These are phyloP conservation scores for Tetradesmus obliquus DNA, from an alignment of 139 green algal species.

Conservation along the genomic window DNA sequence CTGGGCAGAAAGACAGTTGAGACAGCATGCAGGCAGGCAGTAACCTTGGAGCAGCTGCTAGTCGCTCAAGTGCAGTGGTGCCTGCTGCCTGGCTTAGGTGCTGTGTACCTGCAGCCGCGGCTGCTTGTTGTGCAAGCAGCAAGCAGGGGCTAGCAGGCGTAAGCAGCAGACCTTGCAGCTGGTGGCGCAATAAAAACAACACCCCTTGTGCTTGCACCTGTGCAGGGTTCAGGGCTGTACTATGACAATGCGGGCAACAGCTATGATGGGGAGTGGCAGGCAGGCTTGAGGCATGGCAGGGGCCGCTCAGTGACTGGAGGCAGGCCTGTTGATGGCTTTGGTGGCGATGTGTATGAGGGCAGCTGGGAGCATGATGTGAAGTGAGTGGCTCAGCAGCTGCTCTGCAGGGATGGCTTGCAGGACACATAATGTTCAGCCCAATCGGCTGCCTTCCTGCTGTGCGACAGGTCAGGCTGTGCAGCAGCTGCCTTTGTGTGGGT, in stretches of 20 bases:
- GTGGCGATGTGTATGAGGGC: slow-evolving; percentile 80
- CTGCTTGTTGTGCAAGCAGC: too few species aligned
- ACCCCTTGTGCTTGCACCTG: too few species aligned
- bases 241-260: slow-evolving; percentile 74
- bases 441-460: neutral
- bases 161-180: too few species aligned
- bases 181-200: too few species aligned
- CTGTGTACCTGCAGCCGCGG: too few species aligned
- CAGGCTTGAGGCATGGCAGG: slow-evolving; percentile 62
- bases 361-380: slow-evolving; percentile 70
- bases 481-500: too few species aligned
- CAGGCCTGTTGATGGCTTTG: slow-evolving; percentile 67
- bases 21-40: too few species aligned
- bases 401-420: neutral
- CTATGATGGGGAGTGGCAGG: slow-evolving; percentile 78
- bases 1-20: neutral
- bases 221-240: slow-evolving; percentile 72
- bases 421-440: neutral
- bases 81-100: neutral
- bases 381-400: slow-evolving; percentile 48
- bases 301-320: slow-evolving; percentile 73
- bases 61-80: too few species aligned
- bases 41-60: too few species aligned
- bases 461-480: neutral
- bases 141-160: too few species aligned